phyloP scores from a whole-genome alignment of 148 eudicot species.

The Rhododendron molle region DNA sequence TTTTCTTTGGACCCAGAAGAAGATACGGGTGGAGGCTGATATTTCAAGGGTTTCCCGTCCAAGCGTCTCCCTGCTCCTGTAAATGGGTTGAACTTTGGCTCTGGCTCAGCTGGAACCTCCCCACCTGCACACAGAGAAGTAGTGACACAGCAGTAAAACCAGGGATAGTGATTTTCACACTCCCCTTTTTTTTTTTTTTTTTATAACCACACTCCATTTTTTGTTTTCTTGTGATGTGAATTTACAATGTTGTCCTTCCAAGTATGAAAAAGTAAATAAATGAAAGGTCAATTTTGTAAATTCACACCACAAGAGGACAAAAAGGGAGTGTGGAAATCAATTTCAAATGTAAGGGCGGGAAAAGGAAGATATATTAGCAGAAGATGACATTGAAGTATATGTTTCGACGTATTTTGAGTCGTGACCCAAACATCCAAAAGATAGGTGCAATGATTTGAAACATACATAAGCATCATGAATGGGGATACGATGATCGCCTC shows the following conservation, averaged over 20 bases:
- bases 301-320: not conserved
- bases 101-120: constrained; percentile 53
- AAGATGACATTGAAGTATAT: not conserved
- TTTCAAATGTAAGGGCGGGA: not conserved
- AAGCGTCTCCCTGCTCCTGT: constrained; percentile 68
- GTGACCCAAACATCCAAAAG: not conserved
- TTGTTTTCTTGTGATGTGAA: not conserved
- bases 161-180: not conserved
- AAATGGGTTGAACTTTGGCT: constrained; percentile 83
- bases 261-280: not conserved
- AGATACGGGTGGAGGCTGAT: constrained; percentile 40
- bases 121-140: constrained; percentile 30
- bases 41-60: constrained; percentile 67
- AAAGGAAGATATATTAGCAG: not conserved
- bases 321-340: too few species aligned
- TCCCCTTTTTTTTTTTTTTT: not conserved
- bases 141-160: not conserved
- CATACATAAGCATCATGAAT: not conserved
- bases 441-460: not conserved
- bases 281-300: not conserved
- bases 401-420: not conserved
- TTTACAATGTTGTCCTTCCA: not conserved
- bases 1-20: constrained; percentile 52
- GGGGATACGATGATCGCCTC: not conserved
- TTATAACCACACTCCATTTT: not conserved